Conservation (phyloP, 768 basidiomycete species). For the Sarcomyxa edulis region DNA sequence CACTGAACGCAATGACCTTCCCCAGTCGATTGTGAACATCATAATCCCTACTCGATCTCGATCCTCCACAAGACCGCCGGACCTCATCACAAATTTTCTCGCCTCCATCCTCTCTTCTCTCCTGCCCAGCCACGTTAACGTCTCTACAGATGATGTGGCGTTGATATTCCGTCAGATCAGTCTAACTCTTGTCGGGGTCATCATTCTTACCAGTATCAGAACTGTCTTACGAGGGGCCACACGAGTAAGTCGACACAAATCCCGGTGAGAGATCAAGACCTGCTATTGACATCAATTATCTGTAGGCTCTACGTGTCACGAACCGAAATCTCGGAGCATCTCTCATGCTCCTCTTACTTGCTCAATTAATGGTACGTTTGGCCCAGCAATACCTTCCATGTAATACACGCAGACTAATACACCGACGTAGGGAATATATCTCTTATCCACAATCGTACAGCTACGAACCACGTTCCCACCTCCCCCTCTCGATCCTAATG, state of each 20-base stretch:
- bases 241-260: conserved; percentile 35
- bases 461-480: conserved; percentile 78
- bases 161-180: conserved; percentile 48
- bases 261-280: too few relatives aligned
- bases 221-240: conserved; percentile 66
- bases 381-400: too few relatives aligned
- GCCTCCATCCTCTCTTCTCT: conserved; percentile 23
- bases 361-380: conserved; percentile 80
- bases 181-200: conserved; percentile 66
- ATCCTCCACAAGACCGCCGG: conserved; percentile 27
- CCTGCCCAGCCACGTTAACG: conserved; percentile 11
- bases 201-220: conserved; percentile 70
- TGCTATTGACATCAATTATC: background rate
- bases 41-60: conserved; percentile 28
- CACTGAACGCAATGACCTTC: conserved; percentile 1
- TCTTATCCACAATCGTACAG: conserved; percentile 79
- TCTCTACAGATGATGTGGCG: conserved; percentile 29
- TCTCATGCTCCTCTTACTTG: conserved; percentile 69
- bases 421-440: conserved; percentile 83
- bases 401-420: too few relatives aligned
- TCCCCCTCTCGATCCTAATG: conserved; percentile 23
- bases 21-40: conserved; percentile 48
- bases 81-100: conserved; percentile 34
- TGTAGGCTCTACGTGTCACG: conserved; percentile 55
- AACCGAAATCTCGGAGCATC: conserved; percentile 69